phyloP scores from a whole-genome alignment of 108 stramenopile genomes.

The Cyclotella kingstonii region DNA sequence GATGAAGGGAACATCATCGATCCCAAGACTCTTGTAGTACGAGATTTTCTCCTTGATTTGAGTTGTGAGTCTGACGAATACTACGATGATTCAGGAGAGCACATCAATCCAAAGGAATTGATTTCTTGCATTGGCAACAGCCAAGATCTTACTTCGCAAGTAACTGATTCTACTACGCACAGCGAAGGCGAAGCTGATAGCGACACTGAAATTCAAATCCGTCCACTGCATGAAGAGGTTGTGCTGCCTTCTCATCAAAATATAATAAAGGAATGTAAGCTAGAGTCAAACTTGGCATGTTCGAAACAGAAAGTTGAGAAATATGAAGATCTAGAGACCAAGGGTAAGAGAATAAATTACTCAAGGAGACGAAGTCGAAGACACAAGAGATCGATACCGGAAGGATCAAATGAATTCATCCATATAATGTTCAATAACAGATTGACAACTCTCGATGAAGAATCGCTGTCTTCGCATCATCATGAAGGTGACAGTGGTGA shows the following conservation, averaged over 20 bases:
- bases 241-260: not conserved
- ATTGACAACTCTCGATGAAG: constrained; percentile 21
- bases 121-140: constrained; percentile 10
- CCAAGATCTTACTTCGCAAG: not conserved
- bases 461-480: constrained; percentile 3
- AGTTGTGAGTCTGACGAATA: constrained; percentile 23
- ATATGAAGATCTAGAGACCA: constrained; percentile 6
- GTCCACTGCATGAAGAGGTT: not conserved
- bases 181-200: constrained; percentile 13
- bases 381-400: not conserved
- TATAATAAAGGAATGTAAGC: not conserved
- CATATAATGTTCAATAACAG: constrained; percentile 28
- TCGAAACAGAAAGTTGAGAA: constrained; percentile 1
- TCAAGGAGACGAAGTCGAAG: constrained; percentile 12
- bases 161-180: constrained; percentile 16
- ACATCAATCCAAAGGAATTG: constrained; percentile 14
- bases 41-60: constrained; percentile 20
- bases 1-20: constrained; percentile 35
- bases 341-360: not conserved
- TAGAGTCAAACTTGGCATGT: not conserved
- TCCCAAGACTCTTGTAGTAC: constrained; percentile 23
- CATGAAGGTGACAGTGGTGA: constrained; percentile 13
- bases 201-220: not conserved
- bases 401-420: constrained; percentile 1
- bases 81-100: constrained; percentile 19